A percentile compares a stretch with the other conserved stretches of the same genome.
These are phyloP conservation scores for Boletus sp. DNA, from an alignment of 1,284 basidiomycete genomes.

Conservation along the genomic window DNA sequence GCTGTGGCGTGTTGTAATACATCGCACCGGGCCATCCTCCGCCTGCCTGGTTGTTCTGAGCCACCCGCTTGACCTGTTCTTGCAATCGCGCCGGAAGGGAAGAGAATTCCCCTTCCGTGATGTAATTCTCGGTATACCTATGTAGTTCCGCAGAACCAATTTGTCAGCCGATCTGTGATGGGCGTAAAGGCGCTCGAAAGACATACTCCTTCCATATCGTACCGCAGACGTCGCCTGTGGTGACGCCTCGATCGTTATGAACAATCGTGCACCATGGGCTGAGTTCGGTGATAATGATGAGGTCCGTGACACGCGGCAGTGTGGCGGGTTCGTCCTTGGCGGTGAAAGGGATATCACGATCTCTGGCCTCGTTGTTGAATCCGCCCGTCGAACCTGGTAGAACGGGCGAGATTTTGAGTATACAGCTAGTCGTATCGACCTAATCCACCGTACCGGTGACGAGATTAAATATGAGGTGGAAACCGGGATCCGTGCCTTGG, in stretches of 20 bases:
- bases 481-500: conserved; percentile 42
- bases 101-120: conserved; percentile 63
- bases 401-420: neutral
- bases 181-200: neutral
- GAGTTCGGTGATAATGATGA: conserved; percentile 67
- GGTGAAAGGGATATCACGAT: conserved; percentile 59
- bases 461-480: conserved; percentile 71
- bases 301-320: conserved; percentile 66
- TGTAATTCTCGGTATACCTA: conserved; percentile 65
- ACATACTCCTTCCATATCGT: conserved; percentile 69
- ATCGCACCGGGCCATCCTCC: conserved; percentile 34
- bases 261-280: conserved; percentile 80
- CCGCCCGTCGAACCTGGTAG: conserved; percentile 53
- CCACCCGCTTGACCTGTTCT: conserved; percentile 62
- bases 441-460: conserved; percentile 47
- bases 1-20: conserved; percentile 46
- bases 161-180: conserved; percentile 8
- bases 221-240: conserved; percentile 63
- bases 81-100: conserved; percentile 58
- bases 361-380: conserved; percentile 53
- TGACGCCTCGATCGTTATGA: conserved; percentile 68
- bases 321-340: conserved; percentile 75
- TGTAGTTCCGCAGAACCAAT: conserved; percentile 9
- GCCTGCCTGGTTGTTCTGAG: conserved; percentile 39
- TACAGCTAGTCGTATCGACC: neutral